Conservation (phyloP, 2,329 filamentous ascomycete genomes). For the Cryphonectria naterciae region DNA sequence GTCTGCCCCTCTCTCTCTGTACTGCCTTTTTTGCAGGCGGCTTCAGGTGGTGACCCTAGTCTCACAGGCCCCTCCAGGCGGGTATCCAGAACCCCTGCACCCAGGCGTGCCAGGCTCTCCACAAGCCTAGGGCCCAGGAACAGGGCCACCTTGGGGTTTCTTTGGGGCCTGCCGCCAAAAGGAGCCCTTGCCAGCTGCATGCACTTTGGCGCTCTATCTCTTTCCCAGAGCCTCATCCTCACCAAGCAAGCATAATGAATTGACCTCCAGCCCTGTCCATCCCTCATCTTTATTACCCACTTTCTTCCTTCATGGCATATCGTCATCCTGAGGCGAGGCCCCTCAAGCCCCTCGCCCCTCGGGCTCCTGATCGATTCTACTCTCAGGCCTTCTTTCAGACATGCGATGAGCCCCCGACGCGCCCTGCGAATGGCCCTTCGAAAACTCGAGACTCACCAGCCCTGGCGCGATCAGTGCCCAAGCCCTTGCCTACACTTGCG, state of each 20-base stretch:
- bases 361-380: constrained; percentile 16
- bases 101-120: background rate
- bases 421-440: background rate
- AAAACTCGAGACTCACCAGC: background rate
- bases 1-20: background rate
- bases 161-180: constrained; percentile 3
- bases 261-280: constrained; percentile 16
- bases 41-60: background rate
- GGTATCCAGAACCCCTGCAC: background rate
- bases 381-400: constrained; percentile 25
- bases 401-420: constrained; percentile 14
- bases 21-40: background rate
- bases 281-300: constrained; percentile 8
- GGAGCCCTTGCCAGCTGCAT: background rate
- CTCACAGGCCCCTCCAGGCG: background rate
- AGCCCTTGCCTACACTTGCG: background rate
- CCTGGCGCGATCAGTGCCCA: background rate
- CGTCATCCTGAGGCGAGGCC: constrained; percentile 20
- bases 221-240: constrained; percentile 4
- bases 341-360: constrained; percentile 14
- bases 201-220: background rate
- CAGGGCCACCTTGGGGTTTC: background rate
- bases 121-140: background rate
- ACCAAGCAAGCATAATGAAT: constrained; percentile 5
- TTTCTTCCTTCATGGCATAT: constrained; percentile 25